phyloP scores from a whole-genome alignment of 1,284 basidiomycete species.

The Lentinus polychrous region DNA sequence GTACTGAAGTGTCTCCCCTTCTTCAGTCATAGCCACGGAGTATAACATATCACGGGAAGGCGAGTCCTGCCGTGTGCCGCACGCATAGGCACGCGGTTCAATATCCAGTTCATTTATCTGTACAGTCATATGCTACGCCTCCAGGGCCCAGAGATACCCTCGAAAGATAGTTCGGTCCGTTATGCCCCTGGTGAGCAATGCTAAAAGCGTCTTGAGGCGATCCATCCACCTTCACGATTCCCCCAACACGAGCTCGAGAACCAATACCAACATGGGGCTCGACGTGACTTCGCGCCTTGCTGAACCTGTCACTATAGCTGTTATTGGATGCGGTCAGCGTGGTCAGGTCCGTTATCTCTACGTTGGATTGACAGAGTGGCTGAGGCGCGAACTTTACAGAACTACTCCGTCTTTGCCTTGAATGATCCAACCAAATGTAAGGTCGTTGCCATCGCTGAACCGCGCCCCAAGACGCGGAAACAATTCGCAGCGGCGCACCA shows the following conservation, averaged over 20 bases:
- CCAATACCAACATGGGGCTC: constrained; percentile 19
- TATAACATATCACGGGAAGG: no score
- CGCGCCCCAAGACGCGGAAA: constrained; percentile 57
- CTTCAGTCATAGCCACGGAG: no score
- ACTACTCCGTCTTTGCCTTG: constrained; percentile 61
- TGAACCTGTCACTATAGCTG: constrained; percentile 37
- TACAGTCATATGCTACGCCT: constrained; percentile 1
- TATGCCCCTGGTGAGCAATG: constrained; percentile 8
- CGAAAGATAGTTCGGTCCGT: neutral
- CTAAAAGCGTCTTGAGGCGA: constrained; percentile 31
- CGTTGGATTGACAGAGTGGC: neutral
- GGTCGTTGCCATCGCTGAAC: constrained; percentile 80
- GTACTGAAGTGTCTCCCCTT: no score
- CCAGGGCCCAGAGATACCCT: neutral
- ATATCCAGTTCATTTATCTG: constrained; percentile 2
- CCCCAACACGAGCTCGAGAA: neutral
- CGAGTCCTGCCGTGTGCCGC: neutral
- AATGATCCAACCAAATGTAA: constrained; percentile 56
- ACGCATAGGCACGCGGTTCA: neutral
- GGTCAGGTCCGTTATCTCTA: constrained; percentile 45
- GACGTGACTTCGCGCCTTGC: constrained; percentile 13
- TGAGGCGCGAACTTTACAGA: constrained; percentile 31
- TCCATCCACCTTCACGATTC: constrained; percentile 25
- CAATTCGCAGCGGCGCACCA: constrained; percentile 49
- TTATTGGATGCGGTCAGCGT: constrained; percentile 77